These are phyloP conservation scores for Beauveria medogensis DNA, from an alignment of 2,329 filamentous ascomycete genomes.

Conservation along the genomic window DNA sequence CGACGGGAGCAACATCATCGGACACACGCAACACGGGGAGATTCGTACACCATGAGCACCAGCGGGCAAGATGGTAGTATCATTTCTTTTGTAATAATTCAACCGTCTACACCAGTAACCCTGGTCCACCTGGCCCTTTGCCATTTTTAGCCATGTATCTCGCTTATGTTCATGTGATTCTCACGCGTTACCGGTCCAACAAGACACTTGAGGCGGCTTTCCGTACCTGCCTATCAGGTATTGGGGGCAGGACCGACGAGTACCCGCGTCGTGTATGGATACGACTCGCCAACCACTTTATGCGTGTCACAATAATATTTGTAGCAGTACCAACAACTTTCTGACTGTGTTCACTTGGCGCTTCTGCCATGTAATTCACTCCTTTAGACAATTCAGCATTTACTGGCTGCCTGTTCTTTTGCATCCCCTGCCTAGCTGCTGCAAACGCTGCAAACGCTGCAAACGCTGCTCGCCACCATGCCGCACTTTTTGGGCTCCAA, in stretches of 20 bases:
- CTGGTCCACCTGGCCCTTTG: too few relatives aligned
- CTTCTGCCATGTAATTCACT: not conserved
- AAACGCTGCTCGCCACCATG: constrained; percentile 10
- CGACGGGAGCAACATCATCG: constrained; percentile 10
- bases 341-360: not conserved
- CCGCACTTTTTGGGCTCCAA: constrained; percentile 13
- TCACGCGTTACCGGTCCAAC: not conserved
- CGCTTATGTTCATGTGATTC: not conserved
- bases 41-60: not conserved
- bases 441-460: not conserved
- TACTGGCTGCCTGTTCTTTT: not conserved
- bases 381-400: not conserved
- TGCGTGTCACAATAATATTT: not conserved
- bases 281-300: not conserved
- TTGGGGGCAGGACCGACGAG: not conserved
- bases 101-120: not conserved
- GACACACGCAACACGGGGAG: not conserved
- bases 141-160: not conserved
- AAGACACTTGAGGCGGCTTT: not conserved
- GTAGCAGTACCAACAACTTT: not conserved
- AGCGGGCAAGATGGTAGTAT: constrained; percentile 6
- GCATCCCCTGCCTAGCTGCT: not conserved
- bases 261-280: not conserved
- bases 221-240: not conserved
- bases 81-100: not conserved